A percentile compares a stretch with the other conserved stretches of the same genome.
These are phyloP conservation scores for Macrotyloma uniflorum DNA, from an alignment of 306 rosid genomes.

Conservation along the genomic window DNA sequence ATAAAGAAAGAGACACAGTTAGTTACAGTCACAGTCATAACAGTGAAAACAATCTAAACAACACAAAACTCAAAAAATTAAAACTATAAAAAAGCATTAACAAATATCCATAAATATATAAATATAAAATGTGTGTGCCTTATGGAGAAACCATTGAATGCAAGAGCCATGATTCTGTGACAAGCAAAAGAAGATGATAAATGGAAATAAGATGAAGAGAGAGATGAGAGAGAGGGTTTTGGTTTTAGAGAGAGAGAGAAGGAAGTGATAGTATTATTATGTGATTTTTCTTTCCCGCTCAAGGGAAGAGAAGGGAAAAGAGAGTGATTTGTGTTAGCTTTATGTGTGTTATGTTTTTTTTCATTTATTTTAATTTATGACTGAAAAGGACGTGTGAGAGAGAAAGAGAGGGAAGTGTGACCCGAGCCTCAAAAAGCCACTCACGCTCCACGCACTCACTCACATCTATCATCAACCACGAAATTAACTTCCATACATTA, in stretches of 20 bases:
- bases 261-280: background rate
- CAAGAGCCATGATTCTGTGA: conserved; percentile 48
- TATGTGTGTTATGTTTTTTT: background rate
- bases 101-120: background rate
- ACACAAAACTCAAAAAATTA: background rate
- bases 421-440: conserved; percentile 50
- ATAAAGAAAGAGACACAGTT: conserved; percentile 14
- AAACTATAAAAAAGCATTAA: background rate
- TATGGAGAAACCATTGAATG: conserved; percentile 69
- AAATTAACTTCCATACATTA: too few species aligned
- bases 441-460: background rate
- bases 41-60: background rate
- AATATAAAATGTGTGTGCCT: conserved; percentile 43
- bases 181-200: background rate
- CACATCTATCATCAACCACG: background rate
- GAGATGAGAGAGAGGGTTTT: background rate
- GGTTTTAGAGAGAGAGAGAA: background rate
- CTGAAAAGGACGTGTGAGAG: conserved; percentile 76
- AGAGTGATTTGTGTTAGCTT: conserved; percentile 34
- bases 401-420: conserved; percentile 45
- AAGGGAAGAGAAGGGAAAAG: conserved; percentile 11
- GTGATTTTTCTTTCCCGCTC: conserved; percentile 16
- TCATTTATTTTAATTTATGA: conserved; percentile 54
- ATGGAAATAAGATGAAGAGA: background rate
- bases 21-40: conserved; percentile 25